A percentile compares a stretch with the other conserved stretches of the same genome.
These are phyloP conservation scores for Pseudozyma flocculosa DNA, from an alignment of 1,284 basidiomycete genomes.

Conservation along the genomic window DNA sequence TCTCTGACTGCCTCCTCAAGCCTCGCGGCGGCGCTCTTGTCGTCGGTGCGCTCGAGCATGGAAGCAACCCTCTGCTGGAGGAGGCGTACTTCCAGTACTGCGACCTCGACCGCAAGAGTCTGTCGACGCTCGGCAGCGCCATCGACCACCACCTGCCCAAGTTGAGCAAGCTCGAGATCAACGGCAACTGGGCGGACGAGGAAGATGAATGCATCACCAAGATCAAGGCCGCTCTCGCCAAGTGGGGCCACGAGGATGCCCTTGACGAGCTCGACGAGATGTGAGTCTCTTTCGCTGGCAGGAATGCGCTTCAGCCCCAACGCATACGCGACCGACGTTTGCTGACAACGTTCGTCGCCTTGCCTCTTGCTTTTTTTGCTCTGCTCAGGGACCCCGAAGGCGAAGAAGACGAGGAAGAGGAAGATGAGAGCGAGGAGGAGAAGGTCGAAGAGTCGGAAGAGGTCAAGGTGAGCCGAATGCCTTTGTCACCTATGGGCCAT, in stretches of 20 bases:
- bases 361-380: neutral
- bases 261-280: constrained; percentile 53
- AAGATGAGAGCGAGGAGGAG: constrained; percentile 36
- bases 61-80: constrained; percentile 41
- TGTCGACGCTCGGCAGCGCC: constrained; percentile 40
- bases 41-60: constrained; percentile 40
- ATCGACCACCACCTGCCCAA: constrained; percentile 35
- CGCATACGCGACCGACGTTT: neutral
- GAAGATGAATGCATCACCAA: constrained; percentile 52
- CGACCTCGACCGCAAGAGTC: constrained; percentile 48
- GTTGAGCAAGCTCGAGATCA: constrained; percentile 50
- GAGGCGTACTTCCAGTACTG: constrained; percentile 53
- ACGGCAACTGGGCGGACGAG: constrained; percentile 57
- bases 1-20: constrained; percentile 88
- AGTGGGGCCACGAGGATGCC: constrained; percentile 45
- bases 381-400: constrained; percentile 45
- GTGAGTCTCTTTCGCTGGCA: constrained; percentile 5
- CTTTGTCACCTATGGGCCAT: too few relatives aligned
- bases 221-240: constrained; percentile 46
- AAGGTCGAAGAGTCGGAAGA: constrained; percentile 20
- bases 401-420: constrained; percentile 50
- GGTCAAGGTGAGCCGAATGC: constrained; percentile 4
- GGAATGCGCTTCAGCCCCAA: neutral
- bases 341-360: neutral
- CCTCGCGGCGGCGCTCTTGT: constrained; percentile 60